Percentiles rank a stretch among this genome's conserved stretches.
Evolutionary conservation across 768 basidiomycete genomes (phyloP).

Genomic region (Mycena sanguinolenta): DNA sequence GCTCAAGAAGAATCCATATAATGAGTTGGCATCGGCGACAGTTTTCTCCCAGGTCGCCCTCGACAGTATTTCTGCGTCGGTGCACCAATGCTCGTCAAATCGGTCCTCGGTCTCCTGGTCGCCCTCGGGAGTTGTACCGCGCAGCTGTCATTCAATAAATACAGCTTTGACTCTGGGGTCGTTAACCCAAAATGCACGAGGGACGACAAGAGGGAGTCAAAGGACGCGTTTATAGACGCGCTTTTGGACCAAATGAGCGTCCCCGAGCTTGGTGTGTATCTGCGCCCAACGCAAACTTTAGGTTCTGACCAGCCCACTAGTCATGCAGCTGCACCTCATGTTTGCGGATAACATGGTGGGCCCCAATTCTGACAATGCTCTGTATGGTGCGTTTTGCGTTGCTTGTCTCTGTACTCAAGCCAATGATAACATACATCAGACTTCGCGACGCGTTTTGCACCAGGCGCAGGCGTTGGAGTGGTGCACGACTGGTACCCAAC

Average conservation of each 20-base stretch:
- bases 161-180: slow-evolving; percentile 31
- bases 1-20: neutral
- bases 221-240: slow-evolving; percentile 36
- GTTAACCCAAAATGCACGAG: slow-evolving; percentile 22
- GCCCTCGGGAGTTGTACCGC: slow-evolving; percentile 16
- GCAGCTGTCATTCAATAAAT: slow-evolving; percentile 26
- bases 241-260: slow-evolving; percentile 34
- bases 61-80: neutral
- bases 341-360: slow-evolving; percentile 38
- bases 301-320: slow-evolving; percentile 11
- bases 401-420: no score
- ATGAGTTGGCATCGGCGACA: slow-evolving; percentile 10
- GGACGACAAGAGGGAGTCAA: slow-evolving; percentile 22
- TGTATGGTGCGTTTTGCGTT: slow-evolving; percentile 19
- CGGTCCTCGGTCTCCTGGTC: slow-evolving; percentile 19
- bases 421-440: slow-evolving; percentile 9
- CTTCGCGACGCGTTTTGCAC: slow-evolving; percentile 28
- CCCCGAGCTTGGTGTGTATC: slow-evolving; percentile 31
- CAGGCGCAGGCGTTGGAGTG: slow-evolving; percentile 32
- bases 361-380: slow-evolving; percentile 33
- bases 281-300: neutral
- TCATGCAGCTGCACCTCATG: slow-evolving; percentile 37
- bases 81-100: slow-evolving; percentile 18
- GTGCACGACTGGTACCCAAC: slow-evolving; percentile 41
- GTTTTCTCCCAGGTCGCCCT: no score